Evolutionary conservation across 2,329 filamentous ascomycete genomes (phyloP), one percentile per base, ranked within the genome.

Genomic region (Alternaria atra): DNA sequence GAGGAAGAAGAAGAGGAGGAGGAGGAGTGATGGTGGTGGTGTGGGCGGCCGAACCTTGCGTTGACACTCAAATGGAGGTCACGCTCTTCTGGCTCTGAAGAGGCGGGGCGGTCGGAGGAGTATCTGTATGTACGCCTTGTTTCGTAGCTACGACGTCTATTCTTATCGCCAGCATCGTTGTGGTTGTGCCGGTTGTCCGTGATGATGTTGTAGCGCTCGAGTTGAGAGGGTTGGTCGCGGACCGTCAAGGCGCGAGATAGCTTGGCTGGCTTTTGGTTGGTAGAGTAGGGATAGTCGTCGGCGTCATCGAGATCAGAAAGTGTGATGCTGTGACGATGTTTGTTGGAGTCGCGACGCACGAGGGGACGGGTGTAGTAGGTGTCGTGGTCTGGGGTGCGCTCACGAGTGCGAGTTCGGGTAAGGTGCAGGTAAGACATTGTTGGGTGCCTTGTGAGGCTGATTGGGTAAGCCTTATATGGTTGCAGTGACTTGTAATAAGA

Each of bases 201-300:
- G 69, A 71, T 75, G 64, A 77, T 64, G 58, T 75, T 75, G 67
- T 74, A 77, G 53, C 75, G 74, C 58, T 76, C 72, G 17, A 75
- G 64, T 48, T 70, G 67, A 50, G 64, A 67, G 48, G 75, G 71
- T 34, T 70, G 66, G 48, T 66, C 42, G 55, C 69, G 73, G 40
- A 72, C 60, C 40, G 71, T 71, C 10, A 75, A 64, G 51, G 73
- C 67, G 42, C 70, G 72, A 7, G 70, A 74, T 64, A 60, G 55
- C 10, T 55, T 64, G 37, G 48, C 51, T 10, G 63, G 58, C 9
- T 60, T 64, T 55, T 66, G 64, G 30, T 60, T 55, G 34, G 62
- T 54, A 1, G 69, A 61, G 58, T 72, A 69, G 48, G 72, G 72
- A 42, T 73, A 75, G 60, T 76, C 74, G 63, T 77, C 46, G 20